These are phyloP conservation scores for Eimeria maxima DNA, from an alignment of 169 alveolate species.

Conservation along the genomic window DNA sequence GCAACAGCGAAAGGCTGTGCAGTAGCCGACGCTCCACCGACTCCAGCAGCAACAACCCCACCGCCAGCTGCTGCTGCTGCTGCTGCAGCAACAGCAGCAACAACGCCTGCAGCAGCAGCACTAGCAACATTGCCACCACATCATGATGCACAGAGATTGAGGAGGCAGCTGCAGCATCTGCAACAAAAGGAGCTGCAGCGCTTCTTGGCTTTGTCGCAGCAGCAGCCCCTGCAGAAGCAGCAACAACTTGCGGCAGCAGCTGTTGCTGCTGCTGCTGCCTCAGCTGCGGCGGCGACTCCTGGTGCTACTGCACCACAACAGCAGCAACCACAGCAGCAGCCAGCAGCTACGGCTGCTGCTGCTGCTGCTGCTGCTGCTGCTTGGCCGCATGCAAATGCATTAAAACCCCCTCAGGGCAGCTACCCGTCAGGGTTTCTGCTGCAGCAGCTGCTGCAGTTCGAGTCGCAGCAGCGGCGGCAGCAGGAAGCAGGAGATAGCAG, in stretches of 20 bases:
- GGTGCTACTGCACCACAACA: not conserved
- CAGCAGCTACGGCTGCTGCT: conserved; percentile 25
- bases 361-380: conserved; percentile 46
- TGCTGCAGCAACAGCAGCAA: conserved; percentile 54
- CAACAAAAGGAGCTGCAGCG: conserved; percentile 69
- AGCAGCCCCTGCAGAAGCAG: conserved; percentile 62
- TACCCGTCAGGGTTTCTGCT: conserved; percentile 29
- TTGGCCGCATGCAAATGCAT: not conserved
- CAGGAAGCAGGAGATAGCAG: conserved; percentile 17
- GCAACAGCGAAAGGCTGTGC: not conserved
- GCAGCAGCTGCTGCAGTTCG: conserved; percentile 62
- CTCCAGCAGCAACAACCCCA: not conserved
- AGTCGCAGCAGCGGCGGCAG: conserved; percentile 69
- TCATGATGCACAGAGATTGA: conserved; percentile 41
- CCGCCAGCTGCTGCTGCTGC: not conserved
- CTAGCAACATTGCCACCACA: conserved; percentile 1
- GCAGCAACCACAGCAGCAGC: conserved; percentile 52
- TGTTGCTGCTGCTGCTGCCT: conserved; percentile 37
- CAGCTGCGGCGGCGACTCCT: not conserved
- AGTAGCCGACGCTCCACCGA: not conserved
- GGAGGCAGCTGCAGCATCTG: conserved; percentile 69
- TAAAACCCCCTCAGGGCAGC: conserved; percentile 11
- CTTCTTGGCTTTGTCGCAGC: conserved; percentile 24
- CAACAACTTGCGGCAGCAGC: conserved; percentile 47
- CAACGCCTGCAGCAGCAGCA: conserved; percentile 32